phyloP scores from a whole-genome alignment of 108 stramenopile genomes.

The Skeletonema tropicum region DNA sequence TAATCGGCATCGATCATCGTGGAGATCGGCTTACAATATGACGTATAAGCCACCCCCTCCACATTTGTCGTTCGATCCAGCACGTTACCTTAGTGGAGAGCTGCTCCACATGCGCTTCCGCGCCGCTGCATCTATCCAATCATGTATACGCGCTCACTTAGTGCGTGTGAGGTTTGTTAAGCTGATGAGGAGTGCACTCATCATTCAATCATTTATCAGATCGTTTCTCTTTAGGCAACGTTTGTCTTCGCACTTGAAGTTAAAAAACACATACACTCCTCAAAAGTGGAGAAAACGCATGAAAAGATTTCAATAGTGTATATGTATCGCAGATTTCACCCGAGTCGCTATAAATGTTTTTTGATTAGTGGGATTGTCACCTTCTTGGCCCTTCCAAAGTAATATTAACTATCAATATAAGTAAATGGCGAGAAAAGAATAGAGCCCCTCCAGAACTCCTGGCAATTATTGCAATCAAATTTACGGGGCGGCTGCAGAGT shows the following conservation, averaged over 20 bases:
- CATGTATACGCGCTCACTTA: constrained; percentile 17
- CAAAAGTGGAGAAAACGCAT: constrained; percentile 25
- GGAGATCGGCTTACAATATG: constrained; percentile 33
- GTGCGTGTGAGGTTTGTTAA: constrained; percentile 13
- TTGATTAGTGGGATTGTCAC: too few relatives aligned
- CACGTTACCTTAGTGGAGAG: constrained; percentile 13
- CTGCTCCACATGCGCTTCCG: background rate
- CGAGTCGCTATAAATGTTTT: background rate
- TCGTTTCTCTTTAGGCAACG: constrained; percentile 27
- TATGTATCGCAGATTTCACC: background rate
- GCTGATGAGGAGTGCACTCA: constrained; percentile 13
- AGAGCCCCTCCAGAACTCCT: too few relatives aligned
- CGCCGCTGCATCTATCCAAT: constrained; percentile 28
- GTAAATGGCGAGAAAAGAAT: too few relatives aligned
- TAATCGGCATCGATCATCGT: constrained; percentile 37
- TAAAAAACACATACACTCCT: constrained; percentile 25
- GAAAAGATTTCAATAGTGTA: background rate
- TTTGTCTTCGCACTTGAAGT: constrained; percentile 15
- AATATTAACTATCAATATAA: too few relatives aligned
- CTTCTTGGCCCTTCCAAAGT: too few relatives aligned
- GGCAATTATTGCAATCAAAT: too few relatives aligned
- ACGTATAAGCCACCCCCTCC: constrained; percentile 43
- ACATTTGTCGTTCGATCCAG: constrained; percentile 19
- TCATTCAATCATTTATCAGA: constrained; percentile 24
- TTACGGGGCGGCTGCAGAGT: too few relatives aligned